Conservation (phyloP, 2,329 filamentous ascomycete genomes). For the Microcyclosporella mali region DNA sequence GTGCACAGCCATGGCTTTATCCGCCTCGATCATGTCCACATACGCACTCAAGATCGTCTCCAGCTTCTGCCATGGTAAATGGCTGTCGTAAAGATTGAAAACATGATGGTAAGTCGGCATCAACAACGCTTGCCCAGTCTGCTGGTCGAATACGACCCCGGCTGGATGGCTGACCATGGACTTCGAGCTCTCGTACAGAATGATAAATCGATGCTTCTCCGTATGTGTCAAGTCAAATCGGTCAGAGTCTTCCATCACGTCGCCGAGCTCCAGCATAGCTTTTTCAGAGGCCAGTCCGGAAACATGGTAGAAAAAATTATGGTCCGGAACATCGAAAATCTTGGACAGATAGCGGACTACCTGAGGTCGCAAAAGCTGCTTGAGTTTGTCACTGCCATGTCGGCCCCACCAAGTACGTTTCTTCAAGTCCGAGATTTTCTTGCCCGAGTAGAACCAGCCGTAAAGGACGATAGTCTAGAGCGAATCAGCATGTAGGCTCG, state of each 20-base stretch:
- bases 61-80: constrained; percentile 32
- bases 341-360: constrained; percentile 28
- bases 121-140: constrained; percentile 25
- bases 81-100: constrained; percentile 25
- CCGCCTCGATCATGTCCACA: constrained; percentile 32
- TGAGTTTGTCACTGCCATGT: constrained; percentile 23
- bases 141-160: constrained; percentile 30
- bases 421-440: constrained; percentile 25
- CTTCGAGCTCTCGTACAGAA: constrained; percentile 27
- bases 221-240: constrained; percentile 13
- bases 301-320: constrained; percentile 32
- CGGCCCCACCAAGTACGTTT: constrained; percentile 30
- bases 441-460: constrained; percentile 30
- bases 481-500: too few species aligned
- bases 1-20: constrained; percentile 29
- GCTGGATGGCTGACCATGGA: constrained; percentile 28
- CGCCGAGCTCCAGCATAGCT: constrained; percentile 27
- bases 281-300: constrained; percentile 23
- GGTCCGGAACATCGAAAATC: constrained; percentile 28
- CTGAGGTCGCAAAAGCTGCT: constrained; percentile 23
- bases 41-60: constrained; percentile 30
- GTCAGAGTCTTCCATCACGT: constrained; percentile 27
- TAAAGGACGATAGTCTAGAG: constrained; percentile 26
- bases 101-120: constrained; percentile 33
- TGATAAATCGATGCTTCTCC: constrained; percentile 28